Percentiles rank a stretch among this genome's conserved stretches.
Evolutionary conservation across 2,329 filamentous ascomycete species (phyloP).

Genomic region (Apiospora saccharicola): DNA sequence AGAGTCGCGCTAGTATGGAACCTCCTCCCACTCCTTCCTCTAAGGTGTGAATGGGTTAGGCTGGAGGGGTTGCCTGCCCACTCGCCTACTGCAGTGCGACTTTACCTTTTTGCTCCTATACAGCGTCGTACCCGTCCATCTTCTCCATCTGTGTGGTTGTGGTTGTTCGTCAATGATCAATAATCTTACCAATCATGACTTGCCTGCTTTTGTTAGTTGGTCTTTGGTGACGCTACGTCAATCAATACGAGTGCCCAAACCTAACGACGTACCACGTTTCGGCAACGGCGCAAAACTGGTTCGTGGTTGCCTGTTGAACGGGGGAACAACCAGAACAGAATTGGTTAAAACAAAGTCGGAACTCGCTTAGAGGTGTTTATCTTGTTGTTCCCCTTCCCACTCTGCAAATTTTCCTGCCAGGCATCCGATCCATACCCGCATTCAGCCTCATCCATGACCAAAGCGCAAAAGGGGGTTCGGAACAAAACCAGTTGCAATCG

Average conservation of each 20-base stretch:
- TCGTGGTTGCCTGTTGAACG: background rate
- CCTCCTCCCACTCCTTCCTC: background rate
- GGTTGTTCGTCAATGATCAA: constrained; percentile 5
- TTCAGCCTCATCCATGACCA: constrained; percentile 13
- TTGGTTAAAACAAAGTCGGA: background rate
- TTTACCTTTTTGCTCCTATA: constrained; percentile 7
- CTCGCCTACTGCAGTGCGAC: background rate
- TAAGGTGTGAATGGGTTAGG: background rate
- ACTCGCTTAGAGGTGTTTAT: background rate
- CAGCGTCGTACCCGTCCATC: constrained; percentile 13
- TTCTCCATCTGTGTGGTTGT: constrained; percentile 12
- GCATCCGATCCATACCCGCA: background rate
- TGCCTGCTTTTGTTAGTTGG: background rate
- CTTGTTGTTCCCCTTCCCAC: background rate
- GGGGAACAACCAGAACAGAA: background rate
- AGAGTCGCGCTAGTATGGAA: background rate
- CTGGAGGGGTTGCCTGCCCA: background rate
- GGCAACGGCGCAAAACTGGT: constrained; percentile 9
- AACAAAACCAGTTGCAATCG: constrained; percentile 7
- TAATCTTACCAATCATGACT: constrained; percentile 10
- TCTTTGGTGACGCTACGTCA: background rate
- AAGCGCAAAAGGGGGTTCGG: constrained; percentile 17
- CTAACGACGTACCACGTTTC: constrained; percentile 18
- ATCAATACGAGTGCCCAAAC: constrained; percentile 7
- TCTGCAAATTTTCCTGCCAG: background rate